Evolutionary conservation across 495 filamentous ascomycete species (phyloP), one percentile per base, ranked within the genome.

Genomic region (Clavariopsis aquatica): DNA sequence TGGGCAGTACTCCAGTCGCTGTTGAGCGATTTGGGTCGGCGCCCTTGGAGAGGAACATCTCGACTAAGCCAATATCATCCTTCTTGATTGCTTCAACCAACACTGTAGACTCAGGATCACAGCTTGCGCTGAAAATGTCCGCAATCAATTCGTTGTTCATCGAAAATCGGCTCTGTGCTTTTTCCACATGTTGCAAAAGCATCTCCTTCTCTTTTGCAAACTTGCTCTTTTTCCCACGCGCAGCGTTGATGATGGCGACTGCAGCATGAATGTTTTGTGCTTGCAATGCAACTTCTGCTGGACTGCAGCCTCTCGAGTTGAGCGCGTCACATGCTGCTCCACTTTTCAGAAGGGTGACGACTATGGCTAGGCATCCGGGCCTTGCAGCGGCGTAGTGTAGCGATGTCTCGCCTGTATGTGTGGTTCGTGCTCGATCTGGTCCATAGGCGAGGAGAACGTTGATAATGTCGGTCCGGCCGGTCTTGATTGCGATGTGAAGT

Each of bases 171-270:
- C 64, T 68, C 28, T 68, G 65, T 22, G 59, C 26, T 27, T 68
- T 63, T 23, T 68, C 65, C 2, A 68, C 65, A 64, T 68, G 55
- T 49, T 38, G 28, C 43, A 68, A 53, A 8, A 68, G 65, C 52
- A 68, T 58, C 46, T 68, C 65, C 47, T 68, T 68, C 47, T 68
- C 65, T 38, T 68, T 68, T 5, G 19, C 36, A 10, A 68, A 26
- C 49, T 63, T 63, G 9, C 28, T 54, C 26, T 53, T 8, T 24
- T 63, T 63, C 59, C 60, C 65, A 19, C 55, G 59, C n/a, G 65
- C 60, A 20, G 59, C 65, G 36, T 36, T 55, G 24, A 68, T 49
- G 34, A 68, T 68, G 17, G 65, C 65, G 36, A 68, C 65, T 24
- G 65, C 65, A n/a, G 54, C 59, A 38, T 63, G 65, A 1, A 68